Evolutionary conservation across 768 basidiomycete genomes (phyloP), one percentile per base, ranked within the genome.

Genomic region (Paxillus involutus): DNA sequence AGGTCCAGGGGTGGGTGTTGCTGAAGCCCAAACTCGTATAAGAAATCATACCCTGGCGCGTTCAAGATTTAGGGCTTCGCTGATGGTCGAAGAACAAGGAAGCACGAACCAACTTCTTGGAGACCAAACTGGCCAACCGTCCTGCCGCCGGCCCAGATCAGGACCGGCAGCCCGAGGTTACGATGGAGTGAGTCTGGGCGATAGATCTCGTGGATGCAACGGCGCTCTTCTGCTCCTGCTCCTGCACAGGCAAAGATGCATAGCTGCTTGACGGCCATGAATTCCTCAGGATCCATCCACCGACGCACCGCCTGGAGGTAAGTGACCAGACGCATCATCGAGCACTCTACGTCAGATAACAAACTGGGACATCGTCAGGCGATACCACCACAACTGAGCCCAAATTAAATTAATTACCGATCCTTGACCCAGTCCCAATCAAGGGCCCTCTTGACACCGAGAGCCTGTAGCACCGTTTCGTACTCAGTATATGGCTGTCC

Each of bases 381-480:
- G 32, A 44, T 12, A 14, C 10, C 29, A 39, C 4, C 6, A 16
- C 6, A 49, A 19, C 14, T 26, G 14, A 30, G 21, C 9, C 8
- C 35, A 17, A 33, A 14, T 9, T 6, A 16, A 17, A n/a, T 41
- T 29, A 47, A 45, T 40, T 41, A 49, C 53, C 49, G 48, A 4
- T 13, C 44, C 30, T 29, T 50, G 33, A 98, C 81, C 2, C 93
- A 72, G 66, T 94, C 90, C 4, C 96, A 75, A 55, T 94, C 89
- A 17, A 95, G 90, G 58, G 92, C 90, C 63, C 82, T 85, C 6
- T 86, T 77, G 19, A 94, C 88, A 12, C 88, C 91, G 0, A 97
- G 70, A 2, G 78, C 79, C 39, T 78, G 71, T 6, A 93, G 67
- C 9, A 90, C 71, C 59, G 80, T 84, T 5, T 35, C 35, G 35